Percentiles rank a stretch among this genome's conserved stretches.
These are phyloP conservation scores for Neoboletus subvelutipes DNA, from an alignment of 768 basidiomycete species.

Conservation along the genomic window DNA sequence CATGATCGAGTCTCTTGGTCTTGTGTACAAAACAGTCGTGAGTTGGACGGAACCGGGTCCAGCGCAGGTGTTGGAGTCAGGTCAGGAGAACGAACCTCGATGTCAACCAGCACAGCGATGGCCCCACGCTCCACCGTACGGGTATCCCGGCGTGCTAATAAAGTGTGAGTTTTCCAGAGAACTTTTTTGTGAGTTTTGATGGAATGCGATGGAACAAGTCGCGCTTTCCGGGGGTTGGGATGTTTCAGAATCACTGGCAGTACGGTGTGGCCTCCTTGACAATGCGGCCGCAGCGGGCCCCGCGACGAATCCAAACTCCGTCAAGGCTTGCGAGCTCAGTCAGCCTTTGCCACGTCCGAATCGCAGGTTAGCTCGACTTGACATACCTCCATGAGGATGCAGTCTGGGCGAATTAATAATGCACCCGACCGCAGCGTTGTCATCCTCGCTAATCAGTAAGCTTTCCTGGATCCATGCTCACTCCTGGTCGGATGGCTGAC, in stretches of 20 bases:
- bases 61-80: neutral
- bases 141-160: neutral
- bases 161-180: neutral
- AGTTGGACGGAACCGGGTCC: neutral
- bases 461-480: neutral
- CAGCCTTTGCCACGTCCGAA: neutral
- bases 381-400: neutral
- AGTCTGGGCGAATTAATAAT: neutral
- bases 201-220: neutral
- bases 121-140: neutral
- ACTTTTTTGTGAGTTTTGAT: neutral
- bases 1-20: neutral
- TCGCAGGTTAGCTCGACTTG: neutral
- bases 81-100: neutral
- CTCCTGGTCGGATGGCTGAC: neutral
- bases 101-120: neutral
- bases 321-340: neutral
- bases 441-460: neutral
- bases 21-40: neutral
- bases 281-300: neutral
- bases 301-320: slow-evolving; percentile 1
- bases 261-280: neutral
- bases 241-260: neutral
- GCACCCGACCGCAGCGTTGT: neutral
- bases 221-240: neutral